These are phyloP conservation scores for Candida jianshihensis DNA, from an alignment of 805 yeast species.

Conservation along the genomic window DNA sequence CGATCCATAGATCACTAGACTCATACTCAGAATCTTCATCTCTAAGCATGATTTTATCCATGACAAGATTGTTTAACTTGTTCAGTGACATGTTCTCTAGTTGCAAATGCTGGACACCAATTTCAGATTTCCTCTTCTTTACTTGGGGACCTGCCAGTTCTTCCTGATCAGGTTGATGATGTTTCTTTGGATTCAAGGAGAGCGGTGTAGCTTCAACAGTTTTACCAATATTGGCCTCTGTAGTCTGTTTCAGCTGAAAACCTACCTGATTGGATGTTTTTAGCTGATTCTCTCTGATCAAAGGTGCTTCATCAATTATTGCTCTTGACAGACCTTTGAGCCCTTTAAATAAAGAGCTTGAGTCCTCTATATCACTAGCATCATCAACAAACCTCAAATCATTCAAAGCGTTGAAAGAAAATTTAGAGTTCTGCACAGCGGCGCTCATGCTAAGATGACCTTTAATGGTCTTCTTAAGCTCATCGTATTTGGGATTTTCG, in stretches of 20 bases:
- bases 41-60: conserved; percentile 11
- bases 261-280: too few species aligned
- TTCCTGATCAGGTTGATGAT: background rate
- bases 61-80: conserved; percentile 7
- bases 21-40: conserved; percentile 23
- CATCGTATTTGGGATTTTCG: background rate
- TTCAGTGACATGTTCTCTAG: conserved; percentile 9
- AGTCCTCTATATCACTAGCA: background rate
- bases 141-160: background rate
- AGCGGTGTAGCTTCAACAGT: background rate
- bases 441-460: background rate
- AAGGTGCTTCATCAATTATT: background rate
- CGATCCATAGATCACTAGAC: conserved; percentile 20
- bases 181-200: background rate
- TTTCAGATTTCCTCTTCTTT: conserved; percentile 15
- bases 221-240: background rate
- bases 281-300: conserved; percentile 3
- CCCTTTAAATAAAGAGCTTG: conserved; percentile 11
- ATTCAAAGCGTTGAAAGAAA: conserved; percentile 4
- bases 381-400: background rate
- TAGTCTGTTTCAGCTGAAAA: background rate
- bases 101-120: conserved; percentile 11
- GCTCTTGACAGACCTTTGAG: conserved; percentile 7
- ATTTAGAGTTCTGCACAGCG: conserved; percentile 1
- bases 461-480: background rate